A percentile compares a stretch with the other conserved stretches of the same genome.
phyloP scores from a whole-genome alignment of 1,284 basidiomycete genomes.

The Phellinidium pouzarii region DNA sequence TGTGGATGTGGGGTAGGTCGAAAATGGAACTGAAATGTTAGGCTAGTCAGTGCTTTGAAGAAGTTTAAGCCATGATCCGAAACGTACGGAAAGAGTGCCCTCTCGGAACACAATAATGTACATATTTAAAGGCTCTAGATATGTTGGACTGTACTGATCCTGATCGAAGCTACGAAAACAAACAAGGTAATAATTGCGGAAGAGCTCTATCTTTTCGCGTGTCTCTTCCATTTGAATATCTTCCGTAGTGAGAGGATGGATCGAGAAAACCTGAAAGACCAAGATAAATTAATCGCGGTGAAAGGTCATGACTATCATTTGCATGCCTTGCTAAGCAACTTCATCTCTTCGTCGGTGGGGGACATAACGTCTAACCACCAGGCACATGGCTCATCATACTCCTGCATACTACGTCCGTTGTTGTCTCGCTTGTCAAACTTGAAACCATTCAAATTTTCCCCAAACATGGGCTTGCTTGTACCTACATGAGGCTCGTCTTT shows the following conservation, averaged over 20 bases:
- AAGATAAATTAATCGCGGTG: conserved; percentile 4
- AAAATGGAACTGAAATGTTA: conserved; percentile 88
- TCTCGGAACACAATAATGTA: conserved; percentile 99
- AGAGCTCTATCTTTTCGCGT: conserved; percentile 98
- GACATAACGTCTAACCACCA: conserved; percentile 98
- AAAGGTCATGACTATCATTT: neutral
- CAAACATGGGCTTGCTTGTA: conserved; percentile 16
- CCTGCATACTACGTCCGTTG: conserved; percentile 19
- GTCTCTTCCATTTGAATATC: conserved; percentile 99
- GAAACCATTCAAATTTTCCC: conserved; percentile 15
- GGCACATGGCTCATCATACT: conserved; percentile 67
- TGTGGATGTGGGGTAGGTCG: conserved; percentile 95
- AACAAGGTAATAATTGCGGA: conserved; percentile 98
- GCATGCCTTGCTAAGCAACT: conserved; percentile 81
- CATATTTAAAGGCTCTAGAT: conserved; percentile 98
- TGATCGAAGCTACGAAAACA: conserved; percentile 99
- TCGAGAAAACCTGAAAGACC: conserved; percentile 82
- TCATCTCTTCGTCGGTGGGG: conserved; percentile 98
- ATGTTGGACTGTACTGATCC: conserved; percentile 94
- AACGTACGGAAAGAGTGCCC: conserved; percentile 88
- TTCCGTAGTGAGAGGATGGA: conserved; percentile 97
- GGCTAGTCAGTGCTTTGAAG: no score
- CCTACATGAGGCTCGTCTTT: conserved; percentile 20
- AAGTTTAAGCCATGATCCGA: no score
- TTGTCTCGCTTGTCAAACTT: conserved; percentile 3